Percentiles rank a stretch among this genome's conserved stretches.
Evolutionary conservation across 768 basidiomycete species (phyloP).

Genomic region (Phlebiopsis gigantea): DNA sequence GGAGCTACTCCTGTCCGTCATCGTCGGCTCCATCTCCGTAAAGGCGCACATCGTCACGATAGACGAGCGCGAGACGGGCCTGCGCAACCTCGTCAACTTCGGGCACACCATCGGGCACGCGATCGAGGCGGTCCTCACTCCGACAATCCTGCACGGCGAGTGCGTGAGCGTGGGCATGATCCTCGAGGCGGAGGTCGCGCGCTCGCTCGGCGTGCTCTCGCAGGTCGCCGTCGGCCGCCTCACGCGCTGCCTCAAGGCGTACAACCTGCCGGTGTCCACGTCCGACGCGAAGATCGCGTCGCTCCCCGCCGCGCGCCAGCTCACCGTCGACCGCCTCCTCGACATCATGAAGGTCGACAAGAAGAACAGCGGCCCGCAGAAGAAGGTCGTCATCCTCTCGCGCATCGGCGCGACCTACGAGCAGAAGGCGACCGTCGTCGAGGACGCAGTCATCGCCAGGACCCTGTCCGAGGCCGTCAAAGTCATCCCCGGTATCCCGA

Average conservation of each 20-base stretch:
- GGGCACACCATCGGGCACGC: constrained; percentile 99
- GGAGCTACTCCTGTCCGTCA: constrained; percentile 82
- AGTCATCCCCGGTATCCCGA: constrained; percentile 66
- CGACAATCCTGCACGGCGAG: constrained; percentile 92
- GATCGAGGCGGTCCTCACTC: constrained; percentile 93
- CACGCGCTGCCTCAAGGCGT: constrained; percentile 80
- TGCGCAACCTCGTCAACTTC: constrained; percentile 98
- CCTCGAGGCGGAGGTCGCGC: constrained; percentile 90
- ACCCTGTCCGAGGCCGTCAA: constrained; percentile 77
- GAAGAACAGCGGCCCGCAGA: constrained; percentile 89
- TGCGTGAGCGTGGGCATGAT: constrained; percentile 96
- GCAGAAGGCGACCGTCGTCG: constrained; percentile 81
- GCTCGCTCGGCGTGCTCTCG: constrained; percentile 79
- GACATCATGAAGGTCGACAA: constrained; percentile 97
- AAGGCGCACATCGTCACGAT: constrained; percentile 97
- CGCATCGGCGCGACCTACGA: constrained; percentile 91
- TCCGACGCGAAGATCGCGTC: constrained; percentile 72
- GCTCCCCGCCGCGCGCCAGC: constrained; percentile 61
- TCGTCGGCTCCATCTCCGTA: constrained; percentile 89
- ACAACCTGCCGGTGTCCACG: constrained; percentile 84
- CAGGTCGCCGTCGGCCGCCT: constrained; percentile 93
- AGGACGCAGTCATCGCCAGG: constrained; percentile 75
- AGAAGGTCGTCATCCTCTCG: constrained; percentile 91
- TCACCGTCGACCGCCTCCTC: constrained; percentile 77
- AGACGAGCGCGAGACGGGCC: constrained; percentile 93